Conservation (phyloP, 306 rosid genomes). For the Canavalia gladiata region DNA sequence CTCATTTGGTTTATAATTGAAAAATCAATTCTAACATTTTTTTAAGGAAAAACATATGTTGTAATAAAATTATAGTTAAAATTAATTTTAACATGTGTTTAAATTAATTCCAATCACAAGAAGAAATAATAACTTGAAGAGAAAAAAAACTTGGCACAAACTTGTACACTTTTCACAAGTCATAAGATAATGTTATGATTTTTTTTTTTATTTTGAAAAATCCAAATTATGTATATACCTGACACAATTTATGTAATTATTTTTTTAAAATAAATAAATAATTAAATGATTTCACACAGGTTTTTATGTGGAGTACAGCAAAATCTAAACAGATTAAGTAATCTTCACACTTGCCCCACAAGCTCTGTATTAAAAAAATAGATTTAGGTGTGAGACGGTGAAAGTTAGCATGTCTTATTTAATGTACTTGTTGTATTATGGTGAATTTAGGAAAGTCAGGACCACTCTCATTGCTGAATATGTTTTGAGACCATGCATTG, state of each 20-base stretch:
- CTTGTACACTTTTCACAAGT: neutral
- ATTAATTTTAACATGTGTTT: too few relatives aligned
- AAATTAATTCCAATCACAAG: neutral
- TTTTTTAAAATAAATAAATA: neutral
- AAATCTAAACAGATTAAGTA: conserved; percentile 6
- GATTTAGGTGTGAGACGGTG: conserved; percentile 27
- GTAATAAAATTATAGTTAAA: too few relatives aligned
- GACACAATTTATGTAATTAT: too few relatives aligned
- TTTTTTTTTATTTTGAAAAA: neutral
- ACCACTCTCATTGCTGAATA: conserved; percentile 24
- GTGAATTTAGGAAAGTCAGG: conserved; percentile 37
- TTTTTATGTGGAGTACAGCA: neutral
- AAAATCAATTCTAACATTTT: too few relatives aligned
- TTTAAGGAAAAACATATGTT: too few relatives aligned
- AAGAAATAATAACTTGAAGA: neutral
- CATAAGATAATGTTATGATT: too few relatives aligned
- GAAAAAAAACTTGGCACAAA: neutral
- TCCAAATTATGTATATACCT: neutral
- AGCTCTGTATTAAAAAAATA: neutral
- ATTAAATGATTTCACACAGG: neutral
- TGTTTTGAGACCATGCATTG: neutral
- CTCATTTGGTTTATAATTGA: too few relatives aligned
- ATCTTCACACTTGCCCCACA: conserved; percentile 35
- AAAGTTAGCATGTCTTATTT: conserved; percentile 21
- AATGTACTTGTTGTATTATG: conserved; percentile 22